Base-by-base conservation (phyloP, 495 filamentous ascomycete species). In the Bombardia bombarda region DNA sequence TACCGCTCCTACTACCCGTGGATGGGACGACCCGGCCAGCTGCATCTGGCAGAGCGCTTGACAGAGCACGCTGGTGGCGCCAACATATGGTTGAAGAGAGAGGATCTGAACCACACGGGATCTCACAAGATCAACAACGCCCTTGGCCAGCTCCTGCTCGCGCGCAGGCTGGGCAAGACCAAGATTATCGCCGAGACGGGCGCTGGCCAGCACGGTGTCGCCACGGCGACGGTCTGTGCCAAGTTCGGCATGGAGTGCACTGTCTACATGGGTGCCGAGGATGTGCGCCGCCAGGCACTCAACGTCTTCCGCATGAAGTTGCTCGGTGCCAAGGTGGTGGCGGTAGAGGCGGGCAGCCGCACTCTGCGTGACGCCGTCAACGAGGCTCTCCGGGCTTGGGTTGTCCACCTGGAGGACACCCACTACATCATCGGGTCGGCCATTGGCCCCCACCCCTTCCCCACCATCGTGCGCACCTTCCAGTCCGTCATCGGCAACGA, bases 111-210 rank as follows among this genome's bases (percentile, higher is more conserved):
- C 61, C 84, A 89, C 53, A 83, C 80, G 7, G 78, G 78, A 32
- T 86, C 81, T 21, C 90, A 97, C 72, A 97, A 97, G 73, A 95
- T 97, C 70, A 97, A 97, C 68, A 95, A 95, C 57, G 90, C 90
- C 3, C 61, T 95, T 14, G 90, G 90, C 10, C 90, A 95, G 62
- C 79, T 89, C 32, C 78, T 97, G 0, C 69, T 97, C 7, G 90
- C 90, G 0, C 71, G 72, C 20, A 70, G 84, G 36, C 66, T 95
- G 32, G 90, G 90, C 10, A 97, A 97, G 72, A 95, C 75, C 9
- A 81, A 86, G 60, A 93, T 97, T 52, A 96, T 96, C 48, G 90
- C 90, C 30, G 90, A 96, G 63, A 96, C 90, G 9, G 90, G 90
- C 40, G 90, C 90, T n/a, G 90, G 90, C 22, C 90, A 96, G 60